Base-by-base conservation (phyloP, 441 rosid genomes). In the Gossypium laxum region DNA sequence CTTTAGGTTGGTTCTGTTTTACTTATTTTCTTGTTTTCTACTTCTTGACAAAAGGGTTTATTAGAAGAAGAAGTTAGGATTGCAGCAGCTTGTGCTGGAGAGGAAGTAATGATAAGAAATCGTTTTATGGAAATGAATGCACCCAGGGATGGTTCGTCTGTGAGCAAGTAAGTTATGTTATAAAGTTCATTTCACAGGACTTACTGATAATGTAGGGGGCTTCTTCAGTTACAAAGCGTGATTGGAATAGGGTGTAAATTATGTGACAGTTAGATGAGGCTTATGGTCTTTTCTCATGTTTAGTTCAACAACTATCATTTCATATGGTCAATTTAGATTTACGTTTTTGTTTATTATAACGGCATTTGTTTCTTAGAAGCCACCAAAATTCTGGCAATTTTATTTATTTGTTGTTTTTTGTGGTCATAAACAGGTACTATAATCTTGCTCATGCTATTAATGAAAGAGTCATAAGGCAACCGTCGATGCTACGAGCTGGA, bases 381-480 rank as follows among this genome's bases (percentile, higher is more conserved):
- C 38, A 18, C 11, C 1, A 4, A 21, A 41, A 19, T 22, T 64
- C 18, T 3, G 15, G 18, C 52, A 22, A 18, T 76, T 59, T 61
- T 41, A n/a, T 50, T 56, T 28, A 34, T 30, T 72, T 28, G 7
- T 62, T n/a, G 38, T 72, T 74, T 63, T 24, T 67, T 68, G 22
- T 63, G 75, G 41, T 69, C 62, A 43, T 77, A 70, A 54, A 34
- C 89, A 96, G 99, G 87, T 96, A 96, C 73, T 93, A 96, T 82
- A 85, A 69, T 77, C 97, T 93, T 81, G 99, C 99, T 24, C 99
- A 96, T 87, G 99, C 98, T 77, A 97, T 96, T 55, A 96, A 83
- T 74, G 99, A 96, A 84, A 83, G 87, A 75, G 94, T 96, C 75
- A 7, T 83, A 51, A 86, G 91, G 80, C 99, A 96, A 80, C 99